phyloP scores from a whole-genome alignment of 2,329 filamentous ascomycete genomes.

The Lachnellula hyalina region DNA sequence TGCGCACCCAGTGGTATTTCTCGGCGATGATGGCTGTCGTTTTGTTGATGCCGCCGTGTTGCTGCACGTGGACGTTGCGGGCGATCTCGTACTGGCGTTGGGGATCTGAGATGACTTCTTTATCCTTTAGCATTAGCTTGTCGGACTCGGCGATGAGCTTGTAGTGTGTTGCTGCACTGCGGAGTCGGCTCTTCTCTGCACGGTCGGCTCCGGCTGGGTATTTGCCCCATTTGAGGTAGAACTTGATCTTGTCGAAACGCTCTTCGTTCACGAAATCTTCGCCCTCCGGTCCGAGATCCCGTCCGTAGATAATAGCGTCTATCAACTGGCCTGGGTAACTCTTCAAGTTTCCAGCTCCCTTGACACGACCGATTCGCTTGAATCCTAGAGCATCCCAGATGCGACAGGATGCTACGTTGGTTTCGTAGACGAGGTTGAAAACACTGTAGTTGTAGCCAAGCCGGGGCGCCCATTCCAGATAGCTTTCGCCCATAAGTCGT shows the following conservation, averaged over 20 bases:
- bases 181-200: slow-evolving; percentile 89
- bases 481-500: slow-evolving; percentile 50
- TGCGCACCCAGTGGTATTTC: slow-evolving; percentile 93
- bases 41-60: slow-evolving; percentile 95
- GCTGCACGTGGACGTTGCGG: slow-evolving; percentile 63
- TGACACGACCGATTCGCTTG: slow-evolving; percentile 64
- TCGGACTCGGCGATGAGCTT: slow-evolving; percentile 64
- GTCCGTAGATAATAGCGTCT: slow-evolving; percentile 58
- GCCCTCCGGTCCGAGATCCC: slow-evolving; percentile 52
- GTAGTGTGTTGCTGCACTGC: slow-evolving; percentile 93
- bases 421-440: slow-evolving; percentile 73
- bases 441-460: slow-evolving; percentile 67
- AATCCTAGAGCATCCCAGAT: slow-evolving; percentile 72
- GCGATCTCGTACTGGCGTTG: slow-evolving; percentile 88
- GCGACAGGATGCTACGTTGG: slow-evolving; percentile 64
- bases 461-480: slow-evolving; percentile 52
- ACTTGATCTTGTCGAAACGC: slow-evolving; percentile 97
- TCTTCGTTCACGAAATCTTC: slow-evolving; percentile 89
- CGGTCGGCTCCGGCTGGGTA: slow-evolving; percentile 92
- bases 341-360: slow-evolving; percentile 47
- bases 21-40: slow-evolving; percentile 92
- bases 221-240: slow-evolving; percentile 89
- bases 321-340: slow-evolving; percentile 47
- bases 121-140: slow-evolving; percentile 93
- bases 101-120: slow-evolving; percentile 91